phyloP scores from a whole-genome alignment of 768 basidiomycete genomes.

The Auricularia auricula-judae region DNA sequence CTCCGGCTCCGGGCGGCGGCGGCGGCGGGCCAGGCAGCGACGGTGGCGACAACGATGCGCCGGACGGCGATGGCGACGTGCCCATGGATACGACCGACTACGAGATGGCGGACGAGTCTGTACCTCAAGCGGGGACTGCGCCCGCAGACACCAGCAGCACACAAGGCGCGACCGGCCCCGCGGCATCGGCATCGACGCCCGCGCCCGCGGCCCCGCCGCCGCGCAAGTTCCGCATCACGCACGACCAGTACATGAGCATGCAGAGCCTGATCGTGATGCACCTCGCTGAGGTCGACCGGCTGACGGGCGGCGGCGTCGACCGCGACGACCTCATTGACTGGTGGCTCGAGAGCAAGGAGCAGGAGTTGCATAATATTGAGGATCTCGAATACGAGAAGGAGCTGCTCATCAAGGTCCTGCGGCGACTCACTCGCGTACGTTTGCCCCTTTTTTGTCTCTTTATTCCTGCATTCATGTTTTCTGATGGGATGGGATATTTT shows the following conservation, averaged over 20 bases:
- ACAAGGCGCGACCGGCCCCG: slow-evolving; percentile 19
- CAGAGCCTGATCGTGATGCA: slow-evolving; percentile 83
- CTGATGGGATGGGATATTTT: no score
- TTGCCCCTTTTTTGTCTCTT: not conserved
- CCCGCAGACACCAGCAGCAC: slow-evolving; percentile 20
- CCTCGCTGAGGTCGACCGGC: slow-evolving; percentile 63
- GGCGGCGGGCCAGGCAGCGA: slow-evolving; percentile 7
- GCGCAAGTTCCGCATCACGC: slow-evolving; percentile 82
- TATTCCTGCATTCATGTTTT: not conserved
- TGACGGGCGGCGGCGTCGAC: slow-evolving; percentile 67
- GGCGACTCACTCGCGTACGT: slow-evolving; percentile 81
- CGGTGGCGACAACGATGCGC: slow-evolving; percentile 20
- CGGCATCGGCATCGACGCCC: slow-evolving; percentile 12
- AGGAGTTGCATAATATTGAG: slow-evolving; percentile 70
- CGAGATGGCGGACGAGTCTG: slow-evolving; percentile 38
- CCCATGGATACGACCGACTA: slow-evolving; percentile 46
- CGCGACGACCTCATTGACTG: slow-evolving; percentile 90
- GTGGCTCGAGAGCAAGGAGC: slow-evolving; percentile 88
- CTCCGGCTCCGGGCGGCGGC: not conserved
- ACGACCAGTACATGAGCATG: slow-evolving; percentile 87
- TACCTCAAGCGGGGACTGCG: slow-evolving; percentile 14
- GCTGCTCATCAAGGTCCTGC: slow-evolving; percentile 79
- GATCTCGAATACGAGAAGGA: slow-evolving; percentile 87
- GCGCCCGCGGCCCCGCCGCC: slow-evolving; percentile 29
- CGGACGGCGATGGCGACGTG: slow-evolving; percentile 43